Percentiles rank a stretch among this genome's conserved stretches.
These are phyloP conservation scores for Hygrophorus russula DNA, from an alignment of 768 basidiomycete species.

Conservation along the genomic window DNA sequence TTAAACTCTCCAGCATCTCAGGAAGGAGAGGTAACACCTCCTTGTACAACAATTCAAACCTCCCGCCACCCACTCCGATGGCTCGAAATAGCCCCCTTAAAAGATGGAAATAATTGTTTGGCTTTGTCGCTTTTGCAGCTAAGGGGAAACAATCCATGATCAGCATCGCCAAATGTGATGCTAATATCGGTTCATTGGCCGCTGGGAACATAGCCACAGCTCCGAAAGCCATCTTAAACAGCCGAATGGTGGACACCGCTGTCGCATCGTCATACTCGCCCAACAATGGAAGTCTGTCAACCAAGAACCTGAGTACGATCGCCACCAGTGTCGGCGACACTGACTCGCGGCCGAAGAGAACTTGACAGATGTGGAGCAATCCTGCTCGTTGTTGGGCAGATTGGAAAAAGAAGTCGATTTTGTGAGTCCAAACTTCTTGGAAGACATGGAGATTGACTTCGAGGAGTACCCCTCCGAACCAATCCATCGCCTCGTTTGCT, in stretches of 20 bases:
- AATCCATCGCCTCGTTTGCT: constrained; percentile 55
- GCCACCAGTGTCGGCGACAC: constrained; percentile 76
- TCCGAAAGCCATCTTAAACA: constrained; percentile 93
- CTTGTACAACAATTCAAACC: constrained; percentile 90
- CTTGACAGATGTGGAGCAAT: constrained; percentile 77
- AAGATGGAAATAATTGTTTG: constrained; percentile 87
- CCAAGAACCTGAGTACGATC: constrained; percentile 80
- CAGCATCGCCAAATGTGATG: constrained; percentile 82
- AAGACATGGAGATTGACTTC: constrained; percentile 89
- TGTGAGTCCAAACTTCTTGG: constrained; percentile 91
- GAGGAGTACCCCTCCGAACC: constrained; percentile 64
- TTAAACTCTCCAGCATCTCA: constrained; percentile 93
- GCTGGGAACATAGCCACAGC: constrained; percentile 67
- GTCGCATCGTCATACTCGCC: constrained; percentile 78
- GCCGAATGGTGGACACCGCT: constrained; percentile 74
- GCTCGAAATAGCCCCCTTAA: constrained; percentile 88
- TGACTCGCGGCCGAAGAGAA: constrained; percentile 67
- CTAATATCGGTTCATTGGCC: constrained; percentile 86
- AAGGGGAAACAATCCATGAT: constrained; percentile 96
- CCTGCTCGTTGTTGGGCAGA: constrained; percentile 58
- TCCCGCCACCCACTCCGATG: constrained; percentile 84
- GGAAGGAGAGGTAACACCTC: constrained; percentile 93
- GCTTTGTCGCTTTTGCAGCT: constrained; percentile 83
- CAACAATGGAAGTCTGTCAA: constrained; percentile 68
- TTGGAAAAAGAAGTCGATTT: constrained; percentile 85